Base-by-base conservation (phyloP, 2,329 filamentous ascomycete genomes). In the Colletotrichum euphorbiae region DNA sequence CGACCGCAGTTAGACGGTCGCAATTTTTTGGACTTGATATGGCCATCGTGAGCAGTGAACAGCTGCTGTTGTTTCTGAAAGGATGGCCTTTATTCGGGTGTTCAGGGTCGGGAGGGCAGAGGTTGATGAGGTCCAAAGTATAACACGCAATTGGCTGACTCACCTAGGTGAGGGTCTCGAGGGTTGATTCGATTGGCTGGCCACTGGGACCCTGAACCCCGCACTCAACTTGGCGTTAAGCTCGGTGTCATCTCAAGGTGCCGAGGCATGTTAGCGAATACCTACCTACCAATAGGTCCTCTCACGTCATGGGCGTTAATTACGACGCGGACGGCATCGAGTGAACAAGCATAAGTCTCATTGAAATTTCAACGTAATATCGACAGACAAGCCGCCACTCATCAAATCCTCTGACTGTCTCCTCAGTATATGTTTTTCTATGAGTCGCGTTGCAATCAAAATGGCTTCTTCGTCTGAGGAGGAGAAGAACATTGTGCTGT, bases 401-500 rank as follows among this genome's bases (percentile, higher is more conserved):
- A 6, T 28, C 24, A 6, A 28, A 28, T 7, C 24, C 24, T 3
- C 24, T 28, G 24, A 6, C 24, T 6, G 24, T 28, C 6, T 3
- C 24, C 24, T 28, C 24, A 0, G 13, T 11, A 11, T 11, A 28
- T 5, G 15, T 17, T 17, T 8, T 15, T 12, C 9, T 15, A 13
- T 3, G 6, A n/a, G n/a, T 45, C 42, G n/a, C 42, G 2, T 0
- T 38, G n/a, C 1, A 15, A 2, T 33, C 40, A n/a, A 4, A 17
- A 70, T 70, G 69, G 50, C 65, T 5, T 58, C 60, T 5, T 58
- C 60, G 12, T 5, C 46, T 1, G 38, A 28, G 3, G 69, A 69
- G 43, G 48, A 51, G 0, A 60, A 46, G 6, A 43, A 59, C 24
- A 84, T 90, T 19, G 80, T 91, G 7, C 74, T 93, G 1, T 92